Evolutionary conservation across 2,329 filamentous ascomycete genomes (phyloP).

Genomic region (Cladosporium colombiae): DNA sequence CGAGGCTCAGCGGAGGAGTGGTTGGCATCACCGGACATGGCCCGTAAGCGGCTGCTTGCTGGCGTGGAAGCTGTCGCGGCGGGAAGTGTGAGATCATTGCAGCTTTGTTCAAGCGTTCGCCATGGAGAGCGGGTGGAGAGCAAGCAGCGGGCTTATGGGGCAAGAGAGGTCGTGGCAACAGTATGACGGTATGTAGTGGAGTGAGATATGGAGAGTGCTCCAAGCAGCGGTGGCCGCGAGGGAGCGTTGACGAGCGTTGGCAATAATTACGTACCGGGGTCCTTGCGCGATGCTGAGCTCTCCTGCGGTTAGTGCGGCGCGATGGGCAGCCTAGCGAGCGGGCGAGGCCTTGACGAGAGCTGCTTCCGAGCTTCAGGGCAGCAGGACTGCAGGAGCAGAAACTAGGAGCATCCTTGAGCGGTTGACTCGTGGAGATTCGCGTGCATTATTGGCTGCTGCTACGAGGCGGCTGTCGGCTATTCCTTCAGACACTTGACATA

Average conservation of each 20-base stretch:
- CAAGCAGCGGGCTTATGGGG: background rate
- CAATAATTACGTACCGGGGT: slow-evolving; percentile 12
- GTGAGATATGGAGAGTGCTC: slow-evolving; percentile 6
- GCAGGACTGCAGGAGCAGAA: background rate
- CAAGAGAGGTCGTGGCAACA: background rate
- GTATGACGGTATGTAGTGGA: background rate
- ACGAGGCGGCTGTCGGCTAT: background rate
- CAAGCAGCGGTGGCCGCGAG: background rate
- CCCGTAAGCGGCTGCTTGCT: slow-evolving; percentile 18
- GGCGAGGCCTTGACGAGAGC: slow-evolving; percentile 4
- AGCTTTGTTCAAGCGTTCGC: slow-evolving; percentile 12
- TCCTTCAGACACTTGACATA: background rate
- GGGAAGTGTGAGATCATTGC: slow-evolving; percentile 20
- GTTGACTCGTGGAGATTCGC: background rate
- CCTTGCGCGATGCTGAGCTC: slow-evolving; percentile 10
- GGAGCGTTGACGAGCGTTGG: slow-evolving; percentile 5
- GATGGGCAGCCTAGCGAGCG: background rate
- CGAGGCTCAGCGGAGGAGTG: slow-evolving; percentile 22
- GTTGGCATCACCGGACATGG: slow-evolving; percentile 26
- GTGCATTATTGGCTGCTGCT: background rate
- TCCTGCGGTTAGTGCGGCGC: slow-evolving; percentile 12
- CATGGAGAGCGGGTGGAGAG: background rate
- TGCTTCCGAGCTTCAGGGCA: background rate
- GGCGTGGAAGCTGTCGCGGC: slow-evolving; percentile 20
- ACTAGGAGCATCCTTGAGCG: no score